Evolutionary conservation across 140 eudicot genomes (phyloP).

Genomic region (Ambrosia hybrid): DNA sequence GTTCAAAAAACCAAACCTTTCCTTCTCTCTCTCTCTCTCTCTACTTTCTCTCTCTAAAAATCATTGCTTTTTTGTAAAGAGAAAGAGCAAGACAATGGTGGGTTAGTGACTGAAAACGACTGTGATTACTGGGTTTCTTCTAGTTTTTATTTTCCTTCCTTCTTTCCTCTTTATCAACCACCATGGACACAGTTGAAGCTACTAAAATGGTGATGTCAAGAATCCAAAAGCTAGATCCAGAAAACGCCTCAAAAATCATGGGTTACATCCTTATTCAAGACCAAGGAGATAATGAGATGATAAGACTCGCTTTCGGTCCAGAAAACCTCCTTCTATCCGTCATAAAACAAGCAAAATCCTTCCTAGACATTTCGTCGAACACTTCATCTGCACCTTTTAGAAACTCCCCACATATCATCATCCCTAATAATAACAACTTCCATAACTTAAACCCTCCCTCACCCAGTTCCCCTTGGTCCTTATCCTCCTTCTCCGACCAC

Average conservation of each 20-base stretch:
- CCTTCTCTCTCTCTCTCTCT: slow-evolving; percentile 9
- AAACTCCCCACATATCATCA: slow-evolving; percentile 49
- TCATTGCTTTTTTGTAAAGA: slow-evolving; percentile 24
- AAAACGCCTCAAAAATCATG: slow-evolving; percentile 73
- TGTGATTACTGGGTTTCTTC: slow-evolving; percentile 16
- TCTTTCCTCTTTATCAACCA: neutral
- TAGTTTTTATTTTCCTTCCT: neutral
- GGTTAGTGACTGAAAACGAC: slow-evolving; percentile 34
- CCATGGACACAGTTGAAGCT: slow-evolving; percentile 83
- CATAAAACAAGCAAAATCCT: slow-evolving; percentile 53
- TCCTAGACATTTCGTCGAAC: slow-evolving; percentile 57
- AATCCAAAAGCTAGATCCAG: slow-evolving; percentile 72
- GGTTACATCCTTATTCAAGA: slow-evolving; percentile 68
- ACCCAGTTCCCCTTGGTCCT: slow-evolving; percentile 66
- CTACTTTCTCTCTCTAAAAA: slow-evolving; percentile 28
- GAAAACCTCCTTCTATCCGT: slow-evolving; percentile 48
- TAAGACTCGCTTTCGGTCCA: slow-evolving; percentile 75
- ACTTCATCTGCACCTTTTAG: slow-evolving; percentile 35
- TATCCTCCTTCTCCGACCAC: slow-evolving; percentile 39
- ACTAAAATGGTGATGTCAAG: slow-evolving; percentile 70
- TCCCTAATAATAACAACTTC: slow-evolving; percentile 65
- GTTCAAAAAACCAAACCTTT: slow-evolving; percentile 36
- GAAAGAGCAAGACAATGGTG: slow-evolving; percentile 33
- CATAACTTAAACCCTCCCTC: slow-evolving; percentile 53
- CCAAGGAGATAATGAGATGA: slow-evolving; percentile 78